Evolutionary conservation across 2,329 filamentous ascomycete genomes (phyloP).

Genomic region (Graphiopsis chlorocephala): DNA sequence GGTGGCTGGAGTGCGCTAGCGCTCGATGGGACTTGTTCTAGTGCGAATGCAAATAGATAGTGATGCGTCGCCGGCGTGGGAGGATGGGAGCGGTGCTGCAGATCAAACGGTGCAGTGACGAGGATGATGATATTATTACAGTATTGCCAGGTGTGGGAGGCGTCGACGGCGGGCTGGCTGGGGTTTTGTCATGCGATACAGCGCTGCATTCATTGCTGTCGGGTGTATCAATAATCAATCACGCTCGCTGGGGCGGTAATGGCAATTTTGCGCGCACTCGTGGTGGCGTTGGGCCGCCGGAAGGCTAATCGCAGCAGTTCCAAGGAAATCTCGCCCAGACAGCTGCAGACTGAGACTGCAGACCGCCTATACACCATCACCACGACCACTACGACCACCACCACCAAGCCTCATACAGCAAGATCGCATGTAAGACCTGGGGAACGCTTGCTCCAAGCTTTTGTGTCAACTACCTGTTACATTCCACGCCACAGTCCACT

Average conservation of each 20-base stretch:
- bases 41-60: slow-evolving; percentile 9
- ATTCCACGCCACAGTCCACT: not conserved
- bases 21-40: slow-evolving; percentile 4
- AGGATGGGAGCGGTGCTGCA: not conserved
- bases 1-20: slow-evolving; percentile 11
- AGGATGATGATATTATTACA: not conserved
- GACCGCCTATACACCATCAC: not conserved
- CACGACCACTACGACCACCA: not conserved
- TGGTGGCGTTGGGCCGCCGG: slow-evolving; percentile 1
- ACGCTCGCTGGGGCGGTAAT: not conserved
- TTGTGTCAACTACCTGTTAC: not conserved
- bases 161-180: not conserved
- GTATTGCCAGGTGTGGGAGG: not conserved
- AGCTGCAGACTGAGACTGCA: not conserved
- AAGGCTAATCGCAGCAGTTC: not conserved
- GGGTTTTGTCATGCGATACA: not conserved
- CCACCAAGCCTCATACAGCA: not conserved
- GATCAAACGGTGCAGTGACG: not conserved
- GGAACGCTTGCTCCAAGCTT: not conserved
- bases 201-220: not conserved
- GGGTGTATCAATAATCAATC: not conserved
- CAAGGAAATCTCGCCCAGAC: not conserved
- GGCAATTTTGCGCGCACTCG: not conserved
- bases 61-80: not conserved
- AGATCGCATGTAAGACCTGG: not conserved